Percentiles rank a stretch among this genome's conserved stretches.
Evolutionary conservation across 2,329 filamentous ascomycete species (phyloP).

Genomic region (Magnaporthiopsis incrustans): DNA sequence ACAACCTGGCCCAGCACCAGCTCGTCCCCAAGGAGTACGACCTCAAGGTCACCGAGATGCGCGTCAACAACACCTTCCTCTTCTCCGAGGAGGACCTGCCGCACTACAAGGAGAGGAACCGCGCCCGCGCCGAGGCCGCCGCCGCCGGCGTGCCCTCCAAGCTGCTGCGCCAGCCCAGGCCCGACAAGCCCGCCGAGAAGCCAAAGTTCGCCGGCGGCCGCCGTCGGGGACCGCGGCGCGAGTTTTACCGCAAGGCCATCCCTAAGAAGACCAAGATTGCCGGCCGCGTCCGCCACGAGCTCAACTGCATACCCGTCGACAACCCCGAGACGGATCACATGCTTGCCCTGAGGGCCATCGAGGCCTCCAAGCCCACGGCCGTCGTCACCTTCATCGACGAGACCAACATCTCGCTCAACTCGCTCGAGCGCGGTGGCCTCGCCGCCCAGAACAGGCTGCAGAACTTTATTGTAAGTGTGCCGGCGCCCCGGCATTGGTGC

Average conservation of each 20-base stretch:
- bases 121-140: slow-evolving; percentile 45
- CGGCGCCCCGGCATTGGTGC: no score
- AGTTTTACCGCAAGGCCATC: slow-evolving; percentile 62
- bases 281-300: slow-evolving; percentile 67
- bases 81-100: slow-evolving; percentile 93
- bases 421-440: slow-evolving; percentile 53
- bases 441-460: slow-evolving; percentile 37
- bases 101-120: slow-evolving; percentile 57
- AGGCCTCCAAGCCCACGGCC: slow-evolving; percentile 54
- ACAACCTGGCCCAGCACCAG: slow-evolving; percentile 58
- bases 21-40: slow-evolving; percentile 84
- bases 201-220: slow-evolving; percentile 12
- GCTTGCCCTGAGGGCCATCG: slow-evolving; percentile 48
- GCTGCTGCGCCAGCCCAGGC: slow-evolving; percentile 33
- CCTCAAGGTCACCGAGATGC: slow-evolving; percentile 43
- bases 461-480: slow-evolving; percentile 48
- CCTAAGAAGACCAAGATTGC: slow-evolving; percentile 74
- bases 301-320: slow-evolving; percentile 65
- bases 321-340: slow-evolving; percentile 61
- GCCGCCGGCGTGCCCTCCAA: slow-evolving; percentile 52
- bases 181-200: slow-evolving; percentile 31
- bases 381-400: slow-evolving; percentile 43
- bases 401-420: slow-evolving; percentile 26
- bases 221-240: slow-evolving; percentile 24
- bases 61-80: slow-evolving; percentile 75